Evolutionary conservation across 768 basidiomycete genomes (phyloP), one percentile per base, ranked within the genome.

Genomic region (Pisolithus sp.): DNA sequence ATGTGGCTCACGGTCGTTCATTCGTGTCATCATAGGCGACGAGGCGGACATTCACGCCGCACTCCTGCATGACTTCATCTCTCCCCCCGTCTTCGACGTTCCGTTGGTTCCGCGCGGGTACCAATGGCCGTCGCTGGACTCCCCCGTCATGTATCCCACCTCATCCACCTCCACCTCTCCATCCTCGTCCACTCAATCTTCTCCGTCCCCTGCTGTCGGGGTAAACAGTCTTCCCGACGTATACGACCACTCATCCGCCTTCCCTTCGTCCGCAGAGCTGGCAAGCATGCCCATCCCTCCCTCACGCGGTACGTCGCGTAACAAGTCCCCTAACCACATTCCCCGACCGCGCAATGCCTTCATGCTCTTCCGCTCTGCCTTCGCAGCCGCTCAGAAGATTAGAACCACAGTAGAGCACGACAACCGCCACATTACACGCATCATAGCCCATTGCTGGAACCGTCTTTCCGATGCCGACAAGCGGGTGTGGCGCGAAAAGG

Each of bases 341-440:
- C 70, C 70, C 12, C 71, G 70, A 39, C 70, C 70, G 1, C 57
- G 71, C 3, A 75, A 74, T 55, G 74, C 73, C 38, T 74, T 75
- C 61, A 74, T 84, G 73, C 76, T 83, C 62, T 84, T 78, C 63
- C 76, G 82, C 20, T 83, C 79, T 23, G 79, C 76, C 50, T 81
- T 85, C 47, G 77, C 79, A 38, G 74, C 77, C 4, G 72, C 73
- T 7, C 73, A 77, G 39, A 78, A 76, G 53, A 72, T 80, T 53
- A 63, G 57, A 46, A 67, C 70, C n/a, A 65, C 60, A 18, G 69
- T 81, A 56, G 81, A 83, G 59, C 73, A 70, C 55, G 78, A 83
- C 60, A 76, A 82, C 59, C 70, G 80, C 28, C 76, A 79, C 52
- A 79, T 83, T 59, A 80, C 79, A 43, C 75, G 77, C 51, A 78